These are phyloP conservation scores for Lodderomyces metapsilosis DNA, from an alignment of 1,139 yeast genomes.

Conservation along the genomic window DNA sequence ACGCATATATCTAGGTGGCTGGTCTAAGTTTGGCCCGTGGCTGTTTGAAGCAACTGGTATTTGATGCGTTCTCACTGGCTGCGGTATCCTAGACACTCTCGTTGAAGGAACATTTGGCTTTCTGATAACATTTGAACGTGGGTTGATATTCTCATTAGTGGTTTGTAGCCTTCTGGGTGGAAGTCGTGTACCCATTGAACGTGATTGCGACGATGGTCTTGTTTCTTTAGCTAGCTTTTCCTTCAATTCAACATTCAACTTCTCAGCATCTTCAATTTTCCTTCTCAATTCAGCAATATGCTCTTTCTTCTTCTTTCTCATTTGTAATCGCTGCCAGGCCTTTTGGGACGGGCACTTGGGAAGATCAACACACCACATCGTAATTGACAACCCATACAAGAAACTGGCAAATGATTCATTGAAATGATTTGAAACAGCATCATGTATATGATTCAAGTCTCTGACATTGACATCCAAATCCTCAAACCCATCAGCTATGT, in stretches of 20 bases:
- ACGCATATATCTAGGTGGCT: slow-evolving; percentile 44
- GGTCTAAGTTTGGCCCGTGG: slow-evolving; percentile 39
- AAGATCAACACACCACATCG: slow-evolving; percentile 68
- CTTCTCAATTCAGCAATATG: slow-evolving; percentile 23
- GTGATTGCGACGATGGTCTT: slow-evolving; percentile 2
- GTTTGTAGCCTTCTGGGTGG: not conserved
- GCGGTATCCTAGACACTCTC: not conserved
- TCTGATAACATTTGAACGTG: not conserved
- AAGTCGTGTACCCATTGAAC: not conserved
- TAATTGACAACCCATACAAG: slow-evolving; percentile 59
- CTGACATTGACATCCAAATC: slow-evolving; percentile 48
- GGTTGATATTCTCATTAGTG: not conserved
- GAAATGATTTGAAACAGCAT: slow-evolving; percentile 47
- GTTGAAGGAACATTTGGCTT: not conserved
- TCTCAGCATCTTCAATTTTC: slow-evolving; percentile 22
- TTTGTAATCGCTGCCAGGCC: slow-evolving; percentile 34
- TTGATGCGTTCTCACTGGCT: not conserved
- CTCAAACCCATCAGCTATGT: slow-evolving; percentile 52
- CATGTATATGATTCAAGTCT: slow-evolving; percentile 48
- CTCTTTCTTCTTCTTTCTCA: slow-evolving; percentile 25
- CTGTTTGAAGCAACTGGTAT: not conserved
- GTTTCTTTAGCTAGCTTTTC: slow-evolving; percentile 17
- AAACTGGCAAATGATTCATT: slow-evolving; percentile 65
- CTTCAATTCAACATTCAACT: slow-evolving; percentile 28
- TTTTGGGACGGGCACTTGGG: slow-evolving; percentile 40